phyloP scores from a whole-genome alignment of 192 early-diverging fungal species.

The Endogone sp. region DNA sequence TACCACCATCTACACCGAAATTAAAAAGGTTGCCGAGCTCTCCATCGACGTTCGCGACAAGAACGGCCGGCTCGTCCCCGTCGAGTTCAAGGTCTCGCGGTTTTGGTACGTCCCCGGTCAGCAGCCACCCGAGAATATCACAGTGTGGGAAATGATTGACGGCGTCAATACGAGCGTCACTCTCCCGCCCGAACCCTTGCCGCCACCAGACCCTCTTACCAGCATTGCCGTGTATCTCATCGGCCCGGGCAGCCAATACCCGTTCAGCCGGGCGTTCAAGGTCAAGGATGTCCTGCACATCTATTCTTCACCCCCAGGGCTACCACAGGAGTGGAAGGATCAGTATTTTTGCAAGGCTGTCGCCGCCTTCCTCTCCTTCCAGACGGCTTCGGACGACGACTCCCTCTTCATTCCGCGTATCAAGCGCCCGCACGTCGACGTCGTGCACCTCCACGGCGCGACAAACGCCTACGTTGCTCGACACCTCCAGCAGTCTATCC shows the following conservation, averaged over 20 bases:
- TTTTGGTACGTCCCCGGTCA: conserved; percentile 19
- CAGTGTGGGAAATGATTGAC: conserved; percentile 5
- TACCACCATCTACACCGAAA: conserved; percentile 5
- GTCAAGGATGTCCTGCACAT: conserved; percentile 32
- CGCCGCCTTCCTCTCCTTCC: conserved; percentile 37
- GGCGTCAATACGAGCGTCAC: background rate
- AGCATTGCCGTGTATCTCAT: conserved; percentile 43
- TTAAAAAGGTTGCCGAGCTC: conserved; percentile 18
- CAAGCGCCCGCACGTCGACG: conserved; percentile 30
- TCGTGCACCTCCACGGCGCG: conserved; percentile 54
- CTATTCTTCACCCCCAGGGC: conserved; percentile 39
- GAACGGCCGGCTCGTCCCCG: conserved; percentile 14
- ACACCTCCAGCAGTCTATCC: conserved; percentile 23
- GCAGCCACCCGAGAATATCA: background rate
- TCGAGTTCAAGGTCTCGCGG: conserved; percentile 34
- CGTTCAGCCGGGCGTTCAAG: conserved; percentile 42
- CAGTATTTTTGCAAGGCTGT: conserved; percentile 53
- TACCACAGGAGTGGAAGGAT: conserved; percentile 55
- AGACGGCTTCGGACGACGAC: conserved; percentile 28
- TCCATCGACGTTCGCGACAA: conserved; percentile 35
- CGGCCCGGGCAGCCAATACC: conserved; percentile 37
- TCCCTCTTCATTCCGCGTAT: conserved; percentile 39
- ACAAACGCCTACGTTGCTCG: conserved; percentile 48
- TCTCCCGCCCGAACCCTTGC: conserved; percentile 6
- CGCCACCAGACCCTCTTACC: conserved; percentile 14